A percentile compares a stretch with the other conserved stretches of the same genome.
These are phyloP conservation scores for Suillus ampliporus DNA, from an alignment of 768 basidiomycete genomes.

Conservation along the genomic window DNA sequence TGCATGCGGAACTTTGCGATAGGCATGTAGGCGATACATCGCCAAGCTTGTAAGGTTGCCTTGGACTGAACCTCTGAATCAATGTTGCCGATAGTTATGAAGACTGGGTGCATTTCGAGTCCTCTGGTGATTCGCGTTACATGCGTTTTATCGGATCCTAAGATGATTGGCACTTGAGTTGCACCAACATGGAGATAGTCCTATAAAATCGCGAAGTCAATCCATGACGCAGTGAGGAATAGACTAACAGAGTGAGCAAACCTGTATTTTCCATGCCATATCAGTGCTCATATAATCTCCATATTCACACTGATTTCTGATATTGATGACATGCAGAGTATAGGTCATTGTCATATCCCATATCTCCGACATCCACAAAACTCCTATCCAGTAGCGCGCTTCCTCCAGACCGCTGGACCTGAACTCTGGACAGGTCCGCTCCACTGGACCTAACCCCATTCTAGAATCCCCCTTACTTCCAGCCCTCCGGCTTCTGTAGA, in stretches of 20 bases:
- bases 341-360: too few relatives aligned
- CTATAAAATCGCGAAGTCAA: conserved; percentile 22
- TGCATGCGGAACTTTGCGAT: conserved; percentile 31
- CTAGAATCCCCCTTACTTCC: too few relatives aligned
- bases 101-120: conserved; percentile 33
- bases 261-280: conserved; percentile 30
- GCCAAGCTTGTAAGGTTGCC: neutral
- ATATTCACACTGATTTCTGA: conserved; percentile 18
- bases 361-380: too few relatives aligned
- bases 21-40: conserved; percentile 32
- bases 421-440: too few relatives aligned
- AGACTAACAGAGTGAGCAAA: conserved; percentile 20
- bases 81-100: conserved; percentile 28
- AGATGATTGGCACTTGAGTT: conserved; percentile 35
- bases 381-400: too few relatives aligned
- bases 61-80: conserved; percentile 25
- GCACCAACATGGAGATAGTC: conserved; percentile 26
- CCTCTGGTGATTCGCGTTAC: conserved; percentile 37
- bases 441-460: too few relatives aligned
- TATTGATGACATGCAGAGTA: conserved; percentile 20
- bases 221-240: conserved; percentile 27
- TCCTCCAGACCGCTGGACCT: too few relatives aligned
- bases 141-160: conserved; percentile 40
- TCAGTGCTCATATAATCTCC: conserved; percentile 30
- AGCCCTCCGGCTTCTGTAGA: too few relatives aligned